Evolutionary conservation across 805 yeast genomes (phyloP).

Genomic region (Blastobotrys terrestris): DNA sequence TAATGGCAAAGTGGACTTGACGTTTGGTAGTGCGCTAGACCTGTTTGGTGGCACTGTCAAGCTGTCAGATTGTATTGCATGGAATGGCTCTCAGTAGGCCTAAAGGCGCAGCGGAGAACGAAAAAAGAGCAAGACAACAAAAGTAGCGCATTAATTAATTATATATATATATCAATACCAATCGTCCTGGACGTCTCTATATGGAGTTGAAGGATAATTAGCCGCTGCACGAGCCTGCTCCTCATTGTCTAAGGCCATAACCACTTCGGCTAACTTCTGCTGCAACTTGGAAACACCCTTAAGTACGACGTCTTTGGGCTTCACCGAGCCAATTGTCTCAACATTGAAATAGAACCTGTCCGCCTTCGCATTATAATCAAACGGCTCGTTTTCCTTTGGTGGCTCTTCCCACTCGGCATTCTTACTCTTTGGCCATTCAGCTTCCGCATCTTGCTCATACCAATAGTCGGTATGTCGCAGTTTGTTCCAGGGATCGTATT

Average conservation of each 20-base stretch:
- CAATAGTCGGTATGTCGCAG: conserved; percentile 92
- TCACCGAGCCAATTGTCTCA: conserved; percentile 85
- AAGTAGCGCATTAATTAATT: background rate
- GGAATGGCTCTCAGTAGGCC: conserved; percentile 49
- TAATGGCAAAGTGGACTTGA: conserved; percentile 78
- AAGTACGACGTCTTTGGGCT: conserved; percentile 82
- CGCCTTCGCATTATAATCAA: conserved; percentile 81
- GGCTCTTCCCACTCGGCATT: conserved; percentile 96
- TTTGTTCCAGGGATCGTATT: conserved; percentile 99
- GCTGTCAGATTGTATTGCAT: conserved; percentile 65
- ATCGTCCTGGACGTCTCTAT: background rate
- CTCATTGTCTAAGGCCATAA: conserved; percentile 51
- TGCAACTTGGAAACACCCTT: conserved; percentile 82
- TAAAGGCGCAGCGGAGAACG: too few species aligned
- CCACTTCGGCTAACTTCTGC: conserved; percentile 82
- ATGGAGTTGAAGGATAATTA: background rate
- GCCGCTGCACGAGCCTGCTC: conserved; percentile 2
- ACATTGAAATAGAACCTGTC: conserved; percentile 77
- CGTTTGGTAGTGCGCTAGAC: conserved; percentile 89
- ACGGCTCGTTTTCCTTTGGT: conserved; percentile 78
- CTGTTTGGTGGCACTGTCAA: conserved; percentile 91
- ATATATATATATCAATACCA: background rate
- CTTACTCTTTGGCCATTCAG: conserved; percentile 88
- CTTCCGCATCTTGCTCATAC: conserved; percentile 84
- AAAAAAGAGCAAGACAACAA: too few species aligned